These are phyloP conservation scores for Globisporangium cystogenes DNA, from an alignment of 352 stramenopile genomes.

Conservation along the genomic window DNA sequence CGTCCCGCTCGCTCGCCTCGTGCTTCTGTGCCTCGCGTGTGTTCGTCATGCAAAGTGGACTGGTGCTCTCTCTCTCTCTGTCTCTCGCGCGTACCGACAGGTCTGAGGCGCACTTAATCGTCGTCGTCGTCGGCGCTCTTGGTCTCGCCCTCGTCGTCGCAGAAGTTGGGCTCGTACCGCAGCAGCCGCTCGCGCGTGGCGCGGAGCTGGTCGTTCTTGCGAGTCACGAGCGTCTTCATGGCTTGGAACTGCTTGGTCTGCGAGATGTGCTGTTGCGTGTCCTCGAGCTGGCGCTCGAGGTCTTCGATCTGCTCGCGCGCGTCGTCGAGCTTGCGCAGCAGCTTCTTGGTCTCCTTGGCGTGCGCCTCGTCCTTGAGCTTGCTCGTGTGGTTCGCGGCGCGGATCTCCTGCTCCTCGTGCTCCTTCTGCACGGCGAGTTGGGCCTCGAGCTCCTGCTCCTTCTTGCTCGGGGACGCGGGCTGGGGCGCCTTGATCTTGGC, in stretches of 20 bases:
- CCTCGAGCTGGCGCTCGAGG: slow-evolving; percentile 50
- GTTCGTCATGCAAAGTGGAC: not conserved
- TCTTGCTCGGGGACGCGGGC: slow-evolving; percentile 1
- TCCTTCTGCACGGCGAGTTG: slow-evolving; percentile 34
- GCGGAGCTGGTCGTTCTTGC: slow-evolving; percentile 80
- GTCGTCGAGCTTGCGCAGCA: slow-evolving; percentile 56
- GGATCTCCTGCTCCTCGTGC: slow-evolving; percentile 44
- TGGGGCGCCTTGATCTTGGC: slow-evolving; percentile 4
- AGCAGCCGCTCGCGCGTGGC: slow-evolving; percentile 59
- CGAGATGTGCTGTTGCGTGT: slow-evolving; percentile 58
- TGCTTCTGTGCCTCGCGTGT: not conserved
- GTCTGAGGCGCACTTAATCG: slow-evolving; percentile 14
- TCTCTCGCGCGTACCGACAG: not conserved
- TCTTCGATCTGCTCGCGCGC: slow-evolving; percentile 46
- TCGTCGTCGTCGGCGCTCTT: slow-evolving; percentile 44
- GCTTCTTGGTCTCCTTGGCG: slow-evolving; percentile 37
- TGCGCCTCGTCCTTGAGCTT: slow-evolving; percentile 45
- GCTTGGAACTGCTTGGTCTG: slow-evolving; percentile 81
- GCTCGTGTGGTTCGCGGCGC: slow-evolving; percentile 38
- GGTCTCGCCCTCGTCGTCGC: slow-evolving; percentile 33
- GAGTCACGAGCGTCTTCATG: slow-evolving; percentile 76
- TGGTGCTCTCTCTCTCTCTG: not conserved
- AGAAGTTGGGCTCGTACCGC: slow-evolving; percentile 69
- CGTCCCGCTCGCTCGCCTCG: not conserved
- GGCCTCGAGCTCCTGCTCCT: slow-evolving; percentile 29